Base-by-base conservation (phyloP, 1,284 basidiomycete genomes). In the Ustilago vetiveriae region DNA sequence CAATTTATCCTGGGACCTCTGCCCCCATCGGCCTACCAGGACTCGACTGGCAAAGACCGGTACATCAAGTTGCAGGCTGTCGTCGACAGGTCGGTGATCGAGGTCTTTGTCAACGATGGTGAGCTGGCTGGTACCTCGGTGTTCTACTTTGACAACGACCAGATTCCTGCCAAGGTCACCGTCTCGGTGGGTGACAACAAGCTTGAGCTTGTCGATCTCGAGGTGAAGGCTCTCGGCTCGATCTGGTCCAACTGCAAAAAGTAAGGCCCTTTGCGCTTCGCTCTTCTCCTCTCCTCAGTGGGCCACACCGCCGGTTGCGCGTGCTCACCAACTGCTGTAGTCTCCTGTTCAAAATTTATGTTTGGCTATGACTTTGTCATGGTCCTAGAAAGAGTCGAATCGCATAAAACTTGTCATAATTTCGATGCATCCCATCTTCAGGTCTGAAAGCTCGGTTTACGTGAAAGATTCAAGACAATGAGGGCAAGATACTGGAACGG, bases 91-190 rank as follows among this genome's bases (percentile, higher is more conserved):
- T 72, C 71, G 30, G 47, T 83, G 30, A 54, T 79, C 40, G 82
- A 83, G 57, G 67, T 81, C 6, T 83, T 80, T 52, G 63, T 78
- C 32, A 80, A 83, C 40, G 74, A 66, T 19, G 79, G 80, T 17
- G 59, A 72, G 51, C 41, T 68, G 7, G 49, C 60, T 14, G 71
- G 62, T 17, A 73, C 68, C 16, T 55, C 59, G 23, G 62, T 66
- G 13, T 72, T 71, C 55, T 74, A 53, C 68, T 74, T 74, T 62
- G 68, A 68, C 54, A 58, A 71, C 49, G 55, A 64, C 47, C 47
- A 59, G 39, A 49, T 64, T 10, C 72, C 72, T 30, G 21, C 60
- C 21, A 58, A 49, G 42, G 42, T 65, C 19, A 22, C 50, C n/a
- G 56, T 72, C 3, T 64, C 63, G 38, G 47, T 74, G 19, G 68